Evolutionary conservation across 2,329 filamentous ascomycete genomes (phyloP).

Genomic region (Microcyclospora tardicrescens): DNA sequence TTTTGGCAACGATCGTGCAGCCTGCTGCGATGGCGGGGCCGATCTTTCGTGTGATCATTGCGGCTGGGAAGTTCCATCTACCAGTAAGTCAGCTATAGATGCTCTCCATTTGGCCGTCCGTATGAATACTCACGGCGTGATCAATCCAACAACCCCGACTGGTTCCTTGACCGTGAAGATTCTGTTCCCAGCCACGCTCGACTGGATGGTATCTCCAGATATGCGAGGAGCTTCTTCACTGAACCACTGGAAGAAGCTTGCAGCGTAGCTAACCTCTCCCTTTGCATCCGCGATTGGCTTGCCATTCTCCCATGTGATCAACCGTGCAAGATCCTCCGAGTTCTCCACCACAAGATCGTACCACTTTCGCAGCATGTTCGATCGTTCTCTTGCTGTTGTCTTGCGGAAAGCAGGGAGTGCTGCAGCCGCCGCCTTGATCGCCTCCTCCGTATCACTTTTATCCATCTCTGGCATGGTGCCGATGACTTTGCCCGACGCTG

Average conservation of each 20-base stretch:
- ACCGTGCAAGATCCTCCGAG: constrained; percentile 62
- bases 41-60: constrained; percentile 37
- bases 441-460: constrained; percentile 60
- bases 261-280: constrained; percentile 59
- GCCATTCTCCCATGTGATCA: constrained; percentile 85
- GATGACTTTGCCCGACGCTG: constrained; percentile 67
- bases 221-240: constrained; percentile 61
- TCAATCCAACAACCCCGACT: constrained; percentile 68
- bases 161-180: constrained; percentile 72
- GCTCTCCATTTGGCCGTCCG: neutral
- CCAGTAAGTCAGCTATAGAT: neutral
- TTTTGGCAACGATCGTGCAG: constrained; percentile 86
- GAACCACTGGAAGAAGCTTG: constrained; percentile 71
- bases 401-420: constrained; percentile 61
- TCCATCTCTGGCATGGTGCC: constrained; percentile 78
- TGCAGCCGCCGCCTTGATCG: constrained; percentile 69
- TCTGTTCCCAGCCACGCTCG: constrained; percentile 57
- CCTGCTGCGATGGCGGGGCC: constrained; percentile 69
- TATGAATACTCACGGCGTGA: constrained; percentile 47
- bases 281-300: constrained; percentile 67
- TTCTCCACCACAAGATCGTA: constrained; percentile 70
- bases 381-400: constrained; percentile 60
- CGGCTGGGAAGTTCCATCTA: constrained; percentile 60
- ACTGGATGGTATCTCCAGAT: constrained; percentile 63
- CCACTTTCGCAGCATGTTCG: constrained; percentile 65